Conservation (phyloP, 1,284 basidiomycete genomes). For the Thelephora terrestris region DNA sequence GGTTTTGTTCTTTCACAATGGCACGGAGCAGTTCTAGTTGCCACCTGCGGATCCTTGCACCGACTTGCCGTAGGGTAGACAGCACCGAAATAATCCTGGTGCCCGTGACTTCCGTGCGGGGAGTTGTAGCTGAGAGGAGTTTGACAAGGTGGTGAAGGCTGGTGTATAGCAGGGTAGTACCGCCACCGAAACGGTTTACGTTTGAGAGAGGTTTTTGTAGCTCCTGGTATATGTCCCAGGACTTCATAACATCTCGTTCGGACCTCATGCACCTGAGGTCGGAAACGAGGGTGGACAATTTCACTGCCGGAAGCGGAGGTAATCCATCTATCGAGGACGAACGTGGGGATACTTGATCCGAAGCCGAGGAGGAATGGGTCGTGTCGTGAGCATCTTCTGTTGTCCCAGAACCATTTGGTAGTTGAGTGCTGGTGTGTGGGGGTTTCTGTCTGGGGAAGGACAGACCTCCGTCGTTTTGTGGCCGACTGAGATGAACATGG, state of each 20-base stretch:
- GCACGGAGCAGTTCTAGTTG: slow-evolving; percentile 22
- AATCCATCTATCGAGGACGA: not conserved
- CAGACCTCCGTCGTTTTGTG: not conserved
- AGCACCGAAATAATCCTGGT: slow-evolving; percentile 55
- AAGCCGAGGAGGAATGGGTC: not conserved
- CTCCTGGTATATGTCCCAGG: slow-evolving; percentile 50
- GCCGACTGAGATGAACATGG: not conserved
- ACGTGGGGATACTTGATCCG: not conserved
- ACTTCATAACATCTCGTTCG: slow-evolving; percentile 24
- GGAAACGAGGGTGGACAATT: not conserved
- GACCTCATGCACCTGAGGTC: not conserved
- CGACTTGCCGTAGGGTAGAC: slow-evolving; percentile 39
- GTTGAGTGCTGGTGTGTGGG: not conserved
- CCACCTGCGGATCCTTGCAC: slow-evolving; percentile 41
- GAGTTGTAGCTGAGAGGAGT: slow-evolving; percentile 37
- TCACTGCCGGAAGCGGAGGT: not conserved
- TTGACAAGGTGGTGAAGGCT: slow-evolving; percentile 52
- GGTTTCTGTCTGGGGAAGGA: not conserved
- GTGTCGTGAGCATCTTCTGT: not conserved
- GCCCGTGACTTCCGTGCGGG: slow-evolving; percentile 48
- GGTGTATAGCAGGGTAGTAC: slow-evolving; percentile 17
- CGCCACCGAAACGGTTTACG: slow-evolving; percentile 4
- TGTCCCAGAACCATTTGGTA: not conserved
- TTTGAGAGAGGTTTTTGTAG: slow-evolving; percentile 25
- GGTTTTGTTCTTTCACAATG: not conserved